Conservation (phyloP, 345 rosid genomes). For the Salix brachista region DNA sequence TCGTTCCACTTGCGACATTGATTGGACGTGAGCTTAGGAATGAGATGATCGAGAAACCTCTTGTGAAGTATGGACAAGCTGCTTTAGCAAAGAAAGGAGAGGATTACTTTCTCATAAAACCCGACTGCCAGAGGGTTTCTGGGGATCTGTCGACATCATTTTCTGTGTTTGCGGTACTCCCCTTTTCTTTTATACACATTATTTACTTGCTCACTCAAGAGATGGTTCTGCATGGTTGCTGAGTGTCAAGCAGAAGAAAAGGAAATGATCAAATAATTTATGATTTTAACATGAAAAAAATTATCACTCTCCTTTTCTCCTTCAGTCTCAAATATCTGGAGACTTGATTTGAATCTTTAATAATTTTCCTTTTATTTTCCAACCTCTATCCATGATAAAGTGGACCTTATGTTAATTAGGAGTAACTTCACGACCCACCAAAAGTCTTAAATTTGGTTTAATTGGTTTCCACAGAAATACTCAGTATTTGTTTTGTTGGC, state of each 20-base stretch:
- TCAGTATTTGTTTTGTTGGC: constrained; percentile 10
- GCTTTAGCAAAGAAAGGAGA: constrained; percentile 97
- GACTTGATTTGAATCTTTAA: background rate
- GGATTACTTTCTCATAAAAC: constrained; percentile 82
- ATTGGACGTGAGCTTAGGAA: constrained; percentile 90
- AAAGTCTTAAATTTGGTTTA: constrained; percentile 15
- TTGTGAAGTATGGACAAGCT: constrained; percentile 90
- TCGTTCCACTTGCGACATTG: constrained; percentile 84
- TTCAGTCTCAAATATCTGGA: background rate
- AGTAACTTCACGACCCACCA: background rate
- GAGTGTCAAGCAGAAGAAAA: background rate
- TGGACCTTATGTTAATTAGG: background rate
- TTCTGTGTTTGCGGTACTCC: constrained; percentile 92
- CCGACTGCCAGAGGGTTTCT: constrained; percentile 71
- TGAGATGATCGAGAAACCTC: constrained; percentile 81
- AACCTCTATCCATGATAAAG: background rate
- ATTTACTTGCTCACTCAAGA: background rate
- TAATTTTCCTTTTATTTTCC: background rate
- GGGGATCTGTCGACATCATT: constrained; percentile 74
- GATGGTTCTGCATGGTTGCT: background rate
- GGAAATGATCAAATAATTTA: background rate
- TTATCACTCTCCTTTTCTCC: background rate
- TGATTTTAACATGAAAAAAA: background rate
- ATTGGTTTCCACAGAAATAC: background rate
- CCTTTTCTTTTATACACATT: background rate